phyloP scores from a whole-genome alignment of 2,329 filamentous ascomycete genomes.

The Fusarium haematococcum region DNA sequence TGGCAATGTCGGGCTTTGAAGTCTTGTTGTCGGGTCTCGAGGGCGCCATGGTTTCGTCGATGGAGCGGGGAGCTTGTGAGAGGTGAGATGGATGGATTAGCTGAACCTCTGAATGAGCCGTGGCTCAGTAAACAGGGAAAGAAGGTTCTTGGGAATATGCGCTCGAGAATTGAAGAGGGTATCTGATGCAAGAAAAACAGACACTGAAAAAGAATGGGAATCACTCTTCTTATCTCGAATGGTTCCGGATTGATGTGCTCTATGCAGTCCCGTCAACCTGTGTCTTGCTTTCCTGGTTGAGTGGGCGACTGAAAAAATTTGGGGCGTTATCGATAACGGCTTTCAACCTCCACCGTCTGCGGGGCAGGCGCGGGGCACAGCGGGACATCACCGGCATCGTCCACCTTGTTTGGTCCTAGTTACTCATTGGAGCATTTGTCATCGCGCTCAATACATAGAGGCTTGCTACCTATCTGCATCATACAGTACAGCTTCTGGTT shows the following conservation, averaged over 20 bases:
- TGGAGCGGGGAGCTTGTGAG: constrained; percentile 15
- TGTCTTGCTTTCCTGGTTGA: constrained; percentile 15
- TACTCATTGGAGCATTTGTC: constrained; percentile 41
- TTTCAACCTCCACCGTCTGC: constrained; percentile 27
- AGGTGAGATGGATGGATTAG: constrained; percentile 1
- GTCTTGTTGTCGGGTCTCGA: constrained; percentile 54
- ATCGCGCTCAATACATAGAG: constrained; percentile 19
- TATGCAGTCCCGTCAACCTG: background rate
- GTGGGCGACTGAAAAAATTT: constrained; percentile 46
- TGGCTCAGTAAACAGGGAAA: background rate
- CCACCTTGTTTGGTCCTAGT: constrained; percentile 1
- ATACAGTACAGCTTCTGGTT: background rate
- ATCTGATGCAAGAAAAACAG: background rate
- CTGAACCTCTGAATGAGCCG: background rate
- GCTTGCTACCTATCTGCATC: background rate
- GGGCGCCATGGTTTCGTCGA: constrained; percentile 53
- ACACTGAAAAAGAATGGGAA: constrained; percentile 9
- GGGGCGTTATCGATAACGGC: constrained; percentile 49
- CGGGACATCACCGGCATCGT: constrained; percentile 24
- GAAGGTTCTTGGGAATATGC: background rate
- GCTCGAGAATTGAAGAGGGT: background rate
- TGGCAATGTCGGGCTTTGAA: constrained; percentile 48
- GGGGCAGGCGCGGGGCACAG: constrained; percentile 41
- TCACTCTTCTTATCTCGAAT: constrained; percentile 15
- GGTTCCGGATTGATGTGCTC: background rate